A percentile compares a stretch with the other conserved stretches of the same genome.
Conservation (phyloP, 2,329 filamentous ascomycete genomes). For the Fusarium goolgardi region DNA sequence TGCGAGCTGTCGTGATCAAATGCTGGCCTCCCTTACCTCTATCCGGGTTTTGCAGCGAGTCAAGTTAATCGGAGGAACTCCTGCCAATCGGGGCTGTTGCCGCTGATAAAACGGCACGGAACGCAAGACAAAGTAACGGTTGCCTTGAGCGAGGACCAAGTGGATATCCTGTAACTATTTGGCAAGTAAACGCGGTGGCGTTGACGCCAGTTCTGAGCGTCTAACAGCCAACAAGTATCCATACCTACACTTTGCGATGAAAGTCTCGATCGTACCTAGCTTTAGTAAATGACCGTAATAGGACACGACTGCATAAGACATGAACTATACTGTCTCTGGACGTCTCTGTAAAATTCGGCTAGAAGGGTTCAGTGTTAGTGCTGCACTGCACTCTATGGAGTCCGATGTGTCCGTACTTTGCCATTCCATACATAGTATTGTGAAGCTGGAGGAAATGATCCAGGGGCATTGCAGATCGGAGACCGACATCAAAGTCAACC, state of each 20-base stretch:
- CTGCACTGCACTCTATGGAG: background rate
- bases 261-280: background rate
- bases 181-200: conserved; percentile 25
- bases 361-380: background rate
- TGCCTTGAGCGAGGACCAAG: background rate
- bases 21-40: background rate
- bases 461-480: conserved; percentile 3
- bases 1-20: background rate
- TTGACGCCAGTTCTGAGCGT: conserved; percentile 5
- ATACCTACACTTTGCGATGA: conserved; percentile 10
- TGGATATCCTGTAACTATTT: background rate
- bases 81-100: conserved; percentile 13
- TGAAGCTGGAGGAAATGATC: background rate
- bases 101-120: conserved; percentile 23
- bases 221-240: conserved; percentile 5
- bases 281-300: background rate
- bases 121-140: conserved; percentile 14
- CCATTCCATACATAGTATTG: background rate
- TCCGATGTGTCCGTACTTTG: background rate
- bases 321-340: background rate
- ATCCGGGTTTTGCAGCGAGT: conserved; percentile 1
- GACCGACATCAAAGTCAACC: background rate
- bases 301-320: background rate
- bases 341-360: background rate
- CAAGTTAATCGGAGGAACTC: background rate